Evolutionary conservation across 305 asterid genomes (phyloP), one percentile per base, ranked within the genome.

Genomic region (Plantago coronopus): DNA sequence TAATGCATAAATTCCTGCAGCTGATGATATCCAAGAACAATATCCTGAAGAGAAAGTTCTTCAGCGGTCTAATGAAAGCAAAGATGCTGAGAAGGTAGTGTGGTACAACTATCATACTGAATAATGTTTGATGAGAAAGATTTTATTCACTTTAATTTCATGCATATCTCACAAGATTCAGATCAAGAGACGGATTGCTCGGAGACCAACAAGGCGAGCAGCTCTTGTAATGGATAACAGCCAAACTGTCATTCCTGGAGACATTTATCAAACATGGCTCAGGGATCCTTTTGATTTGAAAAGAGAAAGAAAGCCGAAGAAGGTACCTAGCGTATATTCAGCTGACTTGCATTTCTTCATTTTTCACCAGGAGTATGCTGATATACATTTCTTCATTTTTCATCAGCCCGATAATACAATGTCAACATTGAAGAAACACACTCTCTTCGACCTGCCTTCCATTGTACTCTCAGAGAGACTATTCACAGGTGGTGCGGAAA

Each of bases 261-360:
- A 75, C 17, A 66, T 74, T 48, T 93, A 84, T 83, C 91, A 89
- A 70, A 75, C 84, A 49, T 93, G 98, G 98, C 97, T 93, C 61
- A 79, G 69, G 57, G 62, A 72, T 69, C 56, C 88, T 54, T 78
- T 88, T 57, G 91, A 83, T 69, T 71, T 87, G 61, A 72, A 74
- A 64, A 74, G 86, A 79, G 80, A 77, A 65, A 78, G 76, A 76
- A 81, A 75, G 65, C 72, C 74, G 54, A 76, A 80, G 82, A 95
- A 81, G 57, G 64, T 67, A 60, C 40, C 48, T 27, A 1, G 17
- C n/a, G n/a, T 27, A 25, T 45, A 61, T 1, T 15, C 58, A 25
- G 54, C 34, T 61, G 7, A 17, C 51, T 25, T 59, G 54, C 43
- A 56, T 67, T 51, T 38, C 50, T 59, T 69, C n/a, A n/a, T n/a